A percentile compares a stretch with the other conserved stretches of the same genome.
phyloP scores from a whole-genome alignment of 1,284 basidiomycete genomes.

The Phylloboletellus chloephorus region DNA sequence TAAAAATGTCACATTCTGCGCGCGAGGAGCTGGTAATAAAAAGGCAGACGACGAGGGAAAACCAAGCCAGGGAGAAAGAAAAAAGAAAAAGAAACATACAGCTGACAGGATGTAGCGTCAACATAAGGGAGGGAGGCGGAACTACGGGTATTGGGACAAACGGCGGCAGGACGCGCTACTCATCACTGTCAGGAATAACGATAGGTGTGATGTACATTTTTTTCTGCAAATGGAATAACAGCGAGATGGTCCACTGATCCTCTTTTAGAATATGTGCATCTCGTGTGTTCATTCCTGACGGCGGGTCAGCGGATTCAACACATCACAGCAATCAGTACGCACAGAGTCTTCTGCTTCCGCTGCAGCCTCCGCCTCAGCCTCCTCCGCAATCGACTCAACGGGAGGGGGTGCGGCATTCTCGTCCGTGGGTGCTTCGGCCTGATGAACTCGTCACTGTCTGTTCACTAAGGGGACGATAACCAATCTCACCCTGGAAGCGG shows the following conservation, averaged over 20 bases:
- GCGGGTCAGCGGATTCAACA: constrained; percentile 1
- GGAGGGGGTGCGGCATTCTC: constrained; percentile 37
- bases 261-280: constrained; percentile 13
- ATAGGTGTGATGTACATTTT: constrained; percentile 33
- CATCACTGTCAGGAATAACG: constrained; percentile 27
- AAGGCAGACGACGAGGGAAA: constrained; percentile 19
- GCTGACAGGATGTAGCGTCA: constrained; percentile 19
- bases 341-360: constrained; percentile 37
- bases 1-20: constrained; percentile 8
- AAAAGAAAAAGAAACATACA: constrained; percentile 18
- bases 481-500: constrained; percentile 36
- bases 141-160: constrained; percentile 17
- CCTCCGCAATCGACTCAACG: constrained; percentile 46
- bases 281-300: constrained; percentile 20
- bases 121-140: constrained; percentile 8
- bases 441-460: constrained; percentile 6
- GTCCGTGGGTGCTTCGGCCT: constrained; percentile 38
- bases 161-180: constrained; percentile 21
- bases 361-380: constrained; percentile 44
- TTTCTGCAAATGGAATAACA: constrained; percentile 23
- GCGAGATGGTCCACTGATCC: constrained; percentile 14
- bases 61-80: constrained; percentile 28
- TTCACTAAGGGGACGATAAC: neutral
- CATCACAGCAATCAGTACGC: constrained; percentile 10
- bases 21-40: constrained; percentile 5